These are phyloP conservation scores for Alloteropsis semialata DNA, from an alignment of 176 grass and related monocot genomes.

Conservation along the genomic window DNA sequence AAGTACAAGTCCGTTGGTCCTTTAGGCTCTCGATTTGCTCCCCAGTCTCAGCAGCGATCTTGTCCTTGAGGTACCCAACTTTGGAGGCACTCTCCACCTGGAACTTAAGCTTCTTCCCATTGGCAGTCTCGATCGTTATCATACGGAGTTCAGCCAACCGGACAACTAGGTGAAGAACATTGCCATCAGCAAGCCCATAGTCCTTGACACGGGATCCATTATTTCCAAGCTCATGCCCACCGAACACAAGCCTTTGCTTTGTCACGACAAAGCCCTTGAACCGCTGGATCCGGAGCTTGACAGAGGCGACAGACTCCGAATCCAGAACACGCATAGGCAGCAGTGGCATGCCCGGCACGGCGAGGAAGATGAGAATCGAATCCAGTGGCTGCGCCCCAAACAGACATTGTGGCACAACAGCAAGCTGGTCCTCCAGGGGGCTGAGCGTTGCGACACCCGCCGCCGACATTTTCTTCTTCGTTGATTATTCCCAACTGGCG, in stretches of 20 bases:
- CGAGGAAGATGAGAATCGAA: slow-evolving; percentile 47
- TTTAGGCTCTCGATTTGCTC: background rate
- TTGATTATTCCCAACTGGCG: background rate
- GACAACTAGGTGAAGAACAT: slow-evolving; percentile 42
- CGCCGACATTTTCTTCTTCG: slow-evolving; percentile 32
- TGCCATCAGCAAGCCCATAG: slow-evolving; percentile 47
- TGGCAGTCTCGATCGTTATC: slow-evolving; percentile 34
- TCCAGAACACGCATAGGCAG: slow-evolving; percentile 30
- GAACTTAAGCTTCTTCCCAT: slow-evolving; percentile 37
- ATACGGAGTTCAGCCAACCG: slow-evolving; percentile 29
- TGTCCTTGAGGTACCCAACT: slow-evolving; percentile 38
- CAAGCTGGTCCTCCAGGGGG: slow-evolving; percentile 27
- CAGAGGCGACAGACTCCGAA: slow-evolving; percentile 47
- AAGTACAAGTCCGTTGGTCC: slow-evolving; percentile 31
- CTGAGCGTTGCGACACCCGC: slow-evolving; percentile 17
- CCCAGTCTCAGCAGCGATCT: slow-evolving; percentile 24
- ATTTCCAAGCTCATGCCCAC: slow-evolving; percentile 41
- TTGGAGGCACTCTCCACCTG: slow-evolving; percentile 26
- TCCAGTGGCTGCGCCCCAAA: background rate
- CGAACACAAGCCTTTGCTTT: slow-evolving; percentile 51
- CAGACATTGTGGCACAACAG: background rate
- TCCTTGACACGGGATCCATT: slow-evolving; percentile 32
- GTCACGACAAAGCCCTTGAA: slow-evolving; percentile 35
- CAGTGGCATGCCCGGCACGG: slow-evolving; percentile 13
- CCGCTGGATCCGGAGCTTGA: slow-evolving; percentile 56